phyloP scores from a whole-genome alignment of 2,329 filamentous ascomycete species.

The Xylariaceae sp. region DNA sequence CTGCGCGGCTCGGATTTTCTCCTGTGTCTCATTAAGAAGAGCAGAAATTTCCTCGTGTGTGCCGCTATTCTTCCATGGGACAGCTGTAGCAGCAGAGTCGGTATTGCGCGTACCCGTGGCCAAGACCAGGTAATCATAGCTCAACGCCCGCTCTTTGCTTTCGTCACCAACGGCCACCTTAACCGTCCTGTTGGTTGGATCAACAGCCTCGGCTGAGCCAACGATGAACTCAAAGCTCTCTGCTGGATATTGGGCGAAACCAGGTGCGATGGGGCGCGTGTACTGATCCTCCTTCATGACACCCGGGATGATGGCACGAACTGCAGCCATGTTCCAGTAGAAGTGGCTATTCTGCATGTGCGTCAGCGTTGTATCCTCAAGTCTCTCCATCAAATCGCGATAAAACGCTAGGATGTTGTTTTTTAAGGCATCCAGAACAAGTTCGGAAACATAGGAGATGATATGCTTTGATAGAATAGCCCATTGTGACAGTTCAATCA shows the following conservation, averaged over 20 bases:
- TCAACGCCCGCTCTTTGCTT: slow-evolving; percentile 30
- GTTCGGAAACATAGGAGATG: background rate
- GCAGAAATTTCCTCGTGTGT: slow-evolving; percentile 41
- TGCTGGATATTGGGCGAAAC: slow-evolving; percentile 45
- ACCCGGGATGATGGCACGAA: slow-evolving; percentile 50
- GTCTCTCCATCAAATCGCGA: background rate
- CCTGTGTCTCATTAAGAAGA: slow-evolving; percentile 38
- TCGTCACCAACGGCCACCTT: slow-evolving; percentile 34
- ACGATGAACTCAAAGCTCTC: slow-evolving; percentile 48
- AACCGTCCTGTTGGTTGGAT: slow-evolving; percentile 37
- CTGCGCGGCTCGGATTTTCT: slow-evolving; percentile 40
- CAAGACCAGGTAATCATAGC: slow-evolving; percentile 53
- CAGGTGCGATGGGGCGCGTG: slow-evolving; percentile 44
- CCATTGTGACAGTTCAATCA: background rate
- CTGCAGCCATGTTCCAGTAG: slow-evolving; percentile 53
- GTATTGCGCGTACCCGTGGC: slow-evolving; percentile 48
- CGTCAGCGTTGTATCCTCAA: slow-evolving; percentile 8
- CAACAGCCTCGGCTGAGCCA: slow-evolving; percentile 41
- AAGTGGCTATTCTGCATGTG: slow-evolving; percentile 47
- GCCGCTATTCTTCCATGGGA: slow-evolving; percentile 49
- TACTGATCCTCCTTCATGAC: slow-evolving; percentile 45
- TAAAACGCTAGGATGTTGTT: background rate
- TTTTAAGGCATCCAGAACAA: background rate
- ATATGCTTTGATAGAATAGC: background rate
- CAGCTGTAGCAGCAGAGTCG: slow-evolving; percentile 26